phyloP scores from a whole-genome alignment of 345 rosid species.

The Geranium brycei region DNA sequence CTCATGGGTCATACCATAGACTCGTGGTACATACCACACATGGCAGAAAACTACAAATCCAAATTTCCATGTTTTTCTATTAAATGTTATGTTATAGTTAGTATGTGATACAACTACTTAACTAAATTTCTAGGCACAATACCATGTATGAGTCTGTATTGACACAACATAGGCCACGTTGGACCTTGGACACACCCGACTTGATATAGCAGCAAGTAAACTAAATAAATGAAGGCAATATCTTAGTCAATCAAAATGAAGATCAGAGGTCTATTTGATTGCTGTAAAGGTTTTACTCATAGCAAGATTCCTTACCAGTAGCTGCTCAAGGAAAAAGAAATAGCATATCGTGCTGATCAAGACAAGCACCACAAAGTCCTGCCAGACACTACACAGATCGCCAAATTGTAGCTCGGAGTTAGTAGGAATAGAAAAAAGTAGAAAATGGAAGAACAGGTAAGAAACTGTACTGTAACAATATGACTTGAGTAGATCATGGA shows the following conservation, averaged over 20 bases:
- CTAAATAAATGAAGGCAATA: too few relatives aligned
- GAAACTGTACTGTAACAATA: not conserved
- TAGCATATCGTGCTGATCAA: slow-evolving; percentile 79
- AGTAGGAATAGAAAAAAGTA: not conserved
- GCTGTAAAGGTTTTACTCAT: not conserved
- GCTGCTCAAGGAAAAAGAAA: slow-evolving; percentile 92
- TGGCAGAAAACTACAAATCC: too few relatives aligned
- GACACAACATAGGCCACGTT: too few relatives aligned
- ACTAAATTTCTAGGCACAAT: too few relatives aligned
- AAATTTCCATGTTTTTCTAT: too few relatives aligned
- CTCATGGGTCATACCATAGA: too few relatives aligned
- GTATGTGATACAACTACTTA: too few relatives aligned
- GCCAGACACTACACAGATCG: slow-evolving; percentile 64
- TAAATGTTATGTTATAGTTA: too few relatives aligned
- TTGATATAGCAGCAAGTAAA: too few relatives aligned
- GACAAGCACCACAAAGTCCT: slow-evolving; percentile 85
- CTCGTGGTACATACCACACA: too few relatives aligned
- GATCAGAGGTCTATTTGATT: not conserved
- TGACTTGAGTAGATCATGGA: not conserved
- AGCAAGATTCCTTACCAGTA: slow-evolving; percentile 48
- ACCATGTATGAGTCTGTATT: too few relatives aligned
- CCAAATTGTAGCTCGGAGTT: slow-evolving; percentile 2
- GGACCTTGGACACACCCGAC: too few relatives aligned
- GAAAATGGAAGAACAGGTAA: not conserved
- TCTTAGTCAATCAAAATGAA: slow-evolving; percentile 1